phyloP scores from a whole-genome alignment of 2,329 filamentous ascomycete species.

The Eurotiales sp. region DNA sequence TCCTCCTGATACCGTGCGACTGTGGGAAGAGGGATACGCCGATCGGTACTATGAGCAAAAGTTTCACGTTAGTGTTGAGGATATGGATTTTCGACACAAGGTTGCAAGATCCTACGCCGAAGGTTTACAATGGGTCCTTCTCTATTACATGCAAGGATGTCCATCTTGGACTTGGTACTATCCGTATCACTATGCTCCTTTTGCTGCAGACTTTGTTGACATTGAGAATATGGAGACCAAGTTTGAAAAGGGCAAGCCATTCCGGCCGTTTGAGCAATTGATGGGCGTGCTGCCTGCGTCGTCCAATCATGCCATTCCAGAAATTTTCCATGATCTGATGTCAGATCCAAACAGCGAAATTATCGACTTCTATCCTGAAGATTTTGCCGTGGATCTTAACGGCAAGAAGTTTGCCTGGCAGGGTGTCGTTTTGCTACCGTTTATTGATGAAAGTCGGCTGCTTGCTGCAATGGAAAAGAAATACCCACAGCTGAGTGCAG shows the following conservation, averaged over 20 bases:
- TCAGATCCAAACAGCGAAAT: slow-evolving; percentile 82
- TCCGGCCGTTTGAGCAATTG: slow-evolving; percentile 90
- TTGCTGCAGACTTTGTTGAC: slow-evolving; percentile 89
- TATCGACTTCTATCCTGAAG: slow-evolving; percentile 94
- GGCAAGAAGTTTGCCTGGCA: slow-evolving; percentile 99
- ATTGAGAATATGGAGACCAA: slow-evolving; percentile 72
- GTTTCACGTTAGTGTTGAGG: slow-evolving; percentile 76
- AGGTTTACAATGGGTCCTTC: slow-evolving; percentile 88
- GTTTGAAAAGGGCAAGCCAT: slow-evolving; percentile 81
- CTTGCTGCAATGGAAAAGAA: slow-evolving; percentile 76
- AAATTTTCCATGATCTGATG: slow-evolving; percentile 89
- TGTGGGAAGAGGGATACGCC: slow-evolving; percentile 95
- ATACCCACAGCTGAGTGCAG: slow-evolving; percentile 72
- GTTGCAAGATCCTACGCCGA: slow-evolving; percentile 92
- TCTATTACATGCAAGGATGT: slow-evolving; percentile 98
- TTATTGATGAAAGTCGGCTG: slow-evolving; percentile 88
- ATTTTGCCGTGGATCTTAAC: slow-evolving; percentile 90
- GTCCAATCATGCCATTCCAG: slow-evolving; percentile 85
- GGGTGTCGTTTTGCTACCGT: slow-evolving; percentile 86
- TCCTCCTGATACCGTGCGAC: slow-evolving; percentile 73
- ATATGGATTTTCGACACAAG: slow-evolving; percentile 80
- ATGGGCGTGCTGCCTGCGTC: slow-evolving; percentile 97
- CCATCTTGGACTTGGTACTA: slow-evolving; percentile 99
- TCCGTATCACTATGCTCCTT: slow-evolving; percentile 96
- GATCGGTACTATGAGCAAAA: slow-evolving; percentile 98